Base-by-base conservation (phyloP, 257 asterid species). In the Fraxinus cuspidata region DNA sequence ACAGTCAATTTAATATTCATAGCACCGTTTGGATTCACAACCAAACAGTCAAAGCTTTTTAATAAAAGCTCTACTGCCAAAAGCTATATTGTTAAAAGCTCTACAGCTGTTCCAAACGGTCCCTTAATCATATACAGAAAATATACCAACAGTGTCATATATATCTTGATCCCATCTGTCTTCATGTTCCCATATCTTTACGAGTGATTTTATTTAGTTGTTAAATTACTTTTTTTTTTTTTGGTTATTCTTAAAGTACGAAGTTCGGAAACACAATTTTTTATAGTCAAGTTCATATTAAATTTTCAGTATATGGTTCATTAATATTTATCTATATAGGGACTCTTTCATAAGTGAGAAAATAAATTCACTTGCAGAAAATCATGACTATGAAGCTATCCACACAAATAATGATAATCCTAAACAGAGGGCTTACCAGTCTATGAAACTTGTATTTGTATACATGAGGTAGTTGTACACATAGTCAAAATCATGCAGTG, bases 381-480 rank as follows among this genome's bases (percentile, higher is more conserved):
- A 60, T 35, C 47, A n/a, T 60, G 25, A 21, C 29, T 37, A 60
- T 56, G 74, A 76, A 74, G 63, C 73, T 65, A 68, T 72, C 32
- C 64, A 44, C 56, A 79, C 21, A 73, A 73, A 77, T 23, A 51
- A 49, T 49, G 71, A 40, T 44, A 37, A 81, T 15, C n/a, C 63
- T 25, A 64, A 56, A 71, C n/a, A 69, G 71, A 37, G 73, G 68
- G 70, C 97, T 90, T 89, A 96, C 99, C 96, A 78, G 89, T 96
- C 99, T 73, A 96, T 79, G 77, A 92, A 96, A 88, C 99, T 96
- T 81, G 89, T 84, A 81, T 96, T 96, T 70, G 99, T 85, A 85
- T 94, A 83, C 97, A 96, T 90, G 90, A 96, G 94, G 85, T 93
- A 93, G 90, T 93, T 91, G 95, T 89, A 96, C 84, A 96, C 96